A percentile compares a stretch with the other conserved stretches of the same genome.
These are phyloP conservation scores for Porphyra umbilicalis DNA, from an alignment of 31 red algal genomes.

Conservation along the genomic window DNA sequence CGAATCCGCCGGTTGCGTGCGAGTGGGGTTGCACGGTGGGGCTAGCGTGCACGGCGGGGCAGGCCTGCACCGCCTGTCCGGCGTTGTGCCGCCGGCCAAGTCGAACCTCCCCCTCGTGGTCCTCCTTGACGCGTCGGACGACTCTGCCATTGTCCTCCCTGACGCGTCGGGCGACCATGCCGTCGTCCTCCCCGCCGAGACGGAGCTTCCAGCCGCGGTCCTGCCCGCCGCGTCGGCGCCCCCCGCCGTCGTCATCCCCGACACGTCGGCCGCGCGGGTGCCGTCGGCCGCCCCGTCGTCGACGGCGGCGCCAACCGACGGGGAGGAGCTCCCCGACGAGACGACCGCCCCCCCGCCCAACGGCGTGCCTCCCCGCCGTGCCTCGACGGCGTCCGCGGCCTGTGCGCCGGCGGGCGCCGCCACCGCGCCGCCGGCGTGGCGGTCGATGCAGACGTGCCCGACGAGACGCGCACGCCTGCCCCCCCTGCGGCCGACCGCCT, in stretches of 20 bases:
- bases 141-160: background rate
- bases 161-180: background rate
- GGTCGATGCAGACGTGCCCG: background rate
- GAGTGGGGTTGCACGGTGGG: too few relatives aligned
- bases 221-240: too few relatives aligned
- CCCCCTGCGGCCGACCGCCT: background rate
- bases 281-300: background rate
- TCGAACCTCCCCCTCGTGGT: background rate
- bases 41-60: too few relatives aligned
- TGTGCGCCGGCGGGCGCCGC: too few relatives aligned
- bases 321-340: background rate
- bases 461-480: background rate
- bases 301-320: background rate
- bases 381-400: too few relatives aligned
- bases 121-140: background rate
- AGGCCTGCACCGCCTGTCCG: background rate
- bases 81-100: background rate
- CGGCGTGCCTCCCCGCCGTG: too few relatives aligned
- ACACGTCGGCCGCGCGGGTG: background rate
- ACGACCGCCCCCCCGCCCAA: too few relatives aligned
- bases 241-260: background rate
- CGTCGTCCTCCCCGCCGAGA: background rate
- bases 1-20: too few relatives aligned
- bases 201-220: too few relatives aligned
- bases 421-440: background rate